phyloP scores from a whole-genome alignment of 768 basidiomycete genomes.

The Tylopilus sp. region DNA sequence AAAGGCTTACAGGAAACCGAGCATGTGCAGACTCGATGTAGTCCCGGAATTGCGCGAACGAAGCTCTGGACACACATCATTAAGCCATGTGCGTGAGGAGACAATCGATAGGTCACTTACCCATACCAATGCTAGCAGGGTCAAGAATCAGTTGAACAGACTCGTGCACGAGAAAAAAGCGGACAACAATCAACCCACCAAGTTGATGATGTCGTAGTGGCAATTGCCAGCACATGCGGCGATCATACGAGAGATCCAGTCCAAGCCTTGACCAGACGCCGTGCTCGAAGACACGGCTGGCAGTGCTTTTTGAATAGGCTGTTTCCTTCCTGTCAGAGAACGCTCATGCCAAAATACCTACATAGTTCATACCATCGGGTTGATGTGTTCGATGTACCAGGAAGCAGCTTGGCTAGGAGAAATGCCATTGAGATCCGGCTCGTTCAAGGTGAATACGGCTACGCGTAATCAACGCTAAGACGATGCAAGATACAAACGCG shows the following conservation, averaged over 20 bases:
- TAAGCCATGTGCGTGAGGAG: neutral
- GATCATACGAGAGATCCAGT: constrained; percentile 36
- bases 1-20: constrained; percentile 26
- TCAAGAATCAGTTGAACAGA: neutral
- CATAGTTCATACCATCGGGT: constrained; percentile 30
- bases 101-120: constrained; percentile 9
- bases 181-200: constrained; percentile 16
- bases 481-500: neutral
- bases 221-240: constrained; percentile 34
- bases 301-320: constrained; percentile 38
- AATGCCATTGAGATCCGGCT: constrained; percentile 33
- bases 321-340: neutral
- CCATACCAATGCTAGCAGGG: constrained; percentile 28
- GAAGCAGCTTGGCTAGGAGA: constrained; percentile 29
- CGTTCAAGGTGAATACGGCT: constrained; percentile 37
- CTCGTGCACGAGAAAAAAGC: neutral
- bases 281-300: constrained; percentile 36
- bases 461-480: neutral
- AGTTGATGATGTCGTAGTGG: constrained; percentile 35
- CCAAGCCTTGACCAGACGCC: constrained; percentile 31
- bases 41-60: constrained; percentile 29
- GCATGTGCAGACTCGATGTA: constrained; percentile 25
- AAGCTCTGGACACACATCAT: constrained; percentile 12
- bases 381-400: constrained; percentile 37
- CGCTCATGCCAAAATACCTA: neutral